A percentile compares a stretch with the other conserved stretches of the same genome.
Conservation (phyloP, 352 stramenopile species). For the Phytopythium cucurbitacearum region DNA sequence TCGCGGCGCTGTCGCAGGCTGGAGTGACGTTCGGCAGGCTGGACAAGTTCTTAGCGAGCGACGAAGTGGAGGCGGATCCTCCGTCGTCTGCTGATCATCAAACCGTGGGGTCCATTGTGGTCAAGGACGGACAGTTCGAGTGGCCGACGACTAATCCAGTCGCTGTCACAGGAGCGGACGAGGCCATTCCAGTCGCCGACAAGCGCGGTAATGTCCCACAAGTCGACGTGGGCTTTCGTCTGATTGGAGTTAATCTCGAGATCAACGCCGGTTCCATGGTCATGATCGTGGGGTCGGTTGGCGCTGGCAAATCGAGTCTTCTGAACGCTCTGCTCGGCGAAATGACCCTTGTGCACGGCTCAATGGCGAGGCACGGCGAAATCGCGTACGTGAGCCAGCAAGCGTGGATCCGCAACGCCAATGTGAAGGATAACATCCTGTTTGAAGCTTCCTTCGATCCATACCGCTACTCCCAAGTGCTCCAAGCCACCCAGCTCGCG, state of each 20-base stretch:
- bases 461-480: constrained; percentile 26
- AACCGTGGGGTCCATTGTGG: constrained; percentile 12
- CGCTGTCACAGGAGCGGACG: constrained; percentile 48
- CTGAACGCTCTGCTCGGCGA: constrained; percentile 38
- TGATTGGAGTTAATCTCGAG: constrained; percentile 36
- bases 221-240: too few species aligned
- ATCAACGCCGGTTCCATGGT: constrained; percentile 42
- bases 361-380: constrained; percentile 12
- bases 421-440: constrained; percentile 61
- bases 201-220: constrained; percentile 11
- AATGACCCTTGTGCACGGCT: constrained; percentile 19
- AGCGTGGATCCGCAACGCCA: constrained; percentile 89
- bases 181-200: constrained; percentile 23
- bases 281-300: constrained; percentile 36
- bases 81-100: background rate
- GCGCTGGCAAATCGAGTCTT: constrained; percentile 39
- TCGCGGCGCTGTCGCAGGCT: constrained; percentile 17
- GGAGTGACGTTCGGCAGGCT: constrained; percentile 16
- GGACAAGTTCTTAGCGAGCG: constrained; percentile 15
- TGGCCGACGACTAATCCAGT: constrained; percentile 19
- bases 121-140: constrained; percentile 15
- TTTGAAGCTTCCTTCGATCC: constrained; percentile 18
- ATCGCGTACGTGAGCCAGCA: constrained; percentile 84
- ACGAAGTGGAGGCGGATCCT: constrained; percentile 8
- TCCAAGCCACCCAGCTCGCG: constrained; percentile 66